Evolutionary conservation across 306 rosid species (phyloP).

Genomic region (Benincasa hispida): DNA sequence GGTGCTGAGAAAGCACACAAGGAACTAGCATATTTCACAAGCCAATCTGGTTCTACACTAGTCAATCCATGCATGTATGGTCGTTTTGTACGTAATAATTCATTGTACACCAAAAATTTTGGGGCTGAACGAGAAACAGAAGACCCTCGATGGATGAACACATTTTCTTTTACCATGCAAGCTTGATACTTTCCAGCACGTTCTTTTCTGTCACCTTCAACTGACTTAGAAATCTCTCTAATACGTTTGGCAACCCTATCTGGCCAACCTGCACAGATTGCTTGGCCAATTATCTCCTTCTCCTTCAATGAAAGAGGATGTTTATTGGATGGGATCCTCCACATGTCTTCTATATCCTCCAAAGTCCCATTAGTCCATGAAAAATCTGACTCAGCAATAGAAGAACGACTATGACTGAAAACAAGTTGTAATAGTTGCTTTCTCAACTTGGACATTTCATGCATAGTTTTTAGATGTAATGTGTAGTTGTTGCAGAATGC

Average conservation of each 20-base stretch:
- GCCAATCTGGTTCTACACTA: conserved; percentile 66
- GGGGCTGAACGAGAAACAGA: conserved; percentile 57
- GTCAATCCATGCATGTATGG: conserved; percentile 93
- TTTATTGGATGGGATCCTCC: conserved; percentile 40
- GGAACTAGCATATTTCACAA: conserved; percentile 61
- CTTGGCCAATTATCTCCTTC: conserved; percentile 70
- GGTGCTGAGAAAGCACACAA: conserved; percentile 56
- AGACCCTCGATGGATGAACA: conserved; percentile 67
- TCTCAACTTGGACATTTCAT: conserved; percentile 83
- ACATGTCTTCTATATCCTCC: conserved; percentile 47
- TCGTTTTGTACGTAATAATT: conserved; percentile 52
- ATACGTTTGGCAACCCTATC: conserved; percentile 83
- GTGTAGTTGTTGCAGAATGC: conserved; percentile 59
- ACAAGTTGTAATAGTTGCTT: conserved; percentile 65
- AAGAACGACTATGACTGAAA: conserved; percentile 31
- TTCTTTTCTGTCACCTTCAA: conserved; percentile 29
- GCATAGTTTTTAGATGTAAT: conserved; percentile 81
- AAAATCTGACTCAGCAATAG: conserved; percentile 37
- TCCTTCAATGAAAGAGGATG: conserved; percentile 56
- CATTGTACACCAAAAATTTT: conserved; percentile 78
- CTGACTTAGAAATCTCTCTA: conserved; percentile 29
- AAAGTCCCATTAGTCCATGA: conserved; percentile 56
- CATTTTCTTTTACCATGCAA: conserved; percentile 49
- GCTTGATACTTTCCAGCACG: conserved; percentile 52
- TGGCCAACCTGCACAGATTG: conserved; percentile 98